Percentiles rank a stretch among this genome's conserved stretches.
phyloP scores from a whole-genome alignment of 345 rosid genomes.

The Mangifera indica region DNA sequence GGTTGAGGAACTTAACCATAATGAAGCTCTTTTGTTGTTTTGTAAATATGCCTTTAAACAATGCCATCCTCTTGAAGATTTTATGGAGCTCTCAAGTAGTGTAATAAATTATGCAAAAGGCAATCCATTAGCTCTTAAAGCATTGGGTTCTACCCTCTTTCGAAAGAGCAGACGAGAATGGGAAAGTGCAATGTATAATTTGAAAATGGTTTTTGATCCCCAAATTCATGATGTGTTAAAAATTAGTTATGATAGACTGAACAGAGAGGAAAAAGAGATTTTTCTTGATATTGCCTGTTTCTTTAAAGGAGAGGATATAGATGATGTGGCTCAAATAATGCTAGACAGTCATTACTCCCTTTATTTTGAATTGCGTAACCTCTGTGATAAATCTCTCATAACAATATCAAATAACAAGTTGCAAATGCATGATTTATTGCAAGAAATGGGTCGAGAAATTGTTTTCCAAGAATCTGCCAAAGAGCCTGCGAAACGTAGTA shows the following conservation, averaged over 20 bases:
- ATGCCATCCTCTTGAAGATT: background rate
- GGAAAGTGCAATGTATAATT: background rate
- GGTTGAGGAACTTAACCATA: background rate
- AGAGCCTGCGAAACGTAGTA: constrained; percentile 1
- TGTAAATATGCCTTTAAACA: constrained; percentile 9
- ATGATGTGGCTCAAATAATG: constrained; percentile 12
- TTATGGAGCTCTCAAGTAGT: too few species aligned
- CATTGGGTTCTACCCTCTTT: background rate
- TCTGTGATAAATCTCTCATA: constrained; percentile 30
- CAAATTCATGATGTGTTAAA: constrained; percentile 7
- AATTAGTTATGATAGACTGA: constrained; percentile 6
- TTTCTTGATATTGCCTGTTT: constrained; percentile 51
- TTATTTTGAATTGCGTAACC: background rate
- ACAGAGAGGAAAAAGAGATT: constrained; percentile 17
- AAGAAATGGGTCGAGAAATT: constrained; percentile 23
- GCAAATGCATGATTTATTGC: constrained; percentile 42
- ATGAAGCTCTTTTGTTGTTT: background rate
- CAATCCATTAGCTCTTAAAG: constrained; percentile 17
- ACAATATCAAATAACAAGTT: too few species aligned
- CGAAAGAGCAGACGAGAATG: background rate
- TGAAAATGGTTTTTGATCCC: background rate
- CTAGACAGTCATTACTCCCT: constrained; percentile 10
- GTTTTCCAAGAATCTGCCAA: constrained; percentile 8
- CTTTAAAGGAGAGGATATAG: constrained; percentile 24
- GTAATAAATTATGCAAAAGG: background rate